Conservation (phyloP, 345 rosid species). For the Carallia pectinifolia region DNA sequence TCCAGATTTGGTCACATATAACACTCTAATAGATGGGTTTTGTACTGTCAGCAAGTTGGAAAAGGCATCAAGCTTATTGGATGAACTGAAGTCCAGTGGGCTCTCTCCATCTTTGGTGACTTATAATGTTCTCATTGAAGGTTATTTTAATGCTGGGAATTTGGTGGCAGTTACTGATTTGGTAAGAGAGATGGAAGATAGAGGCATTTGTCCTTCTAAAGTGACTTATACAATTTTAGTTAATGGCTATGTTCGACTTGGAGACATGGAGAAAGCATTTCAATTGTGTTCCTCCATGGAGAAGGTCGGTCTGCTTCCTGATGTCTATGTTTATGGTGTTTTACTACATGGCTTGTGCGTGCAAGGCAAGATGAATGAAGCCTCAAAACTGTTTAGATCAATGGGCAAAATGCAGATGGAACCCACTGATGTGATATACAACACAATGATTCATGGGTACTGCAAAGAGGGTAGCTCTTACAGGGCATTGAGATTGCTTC, state of each 20-base stretch:
- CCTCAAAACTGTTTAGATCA: slow-evolving; percentile 51
- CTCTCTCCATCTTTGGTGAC: slow-evolving; percentile 57
- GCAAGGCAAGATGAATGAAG: slow-evolving; percentile 69
- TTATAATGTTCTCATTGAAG: slow-evolving; percentile 52
- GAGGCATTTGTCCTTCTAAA: slow-evolving; percentile 63
- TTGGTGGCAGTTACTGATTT: slow-evolving; percentile 38
- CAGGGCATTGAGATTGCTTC: slow-evolving; percentile 57
- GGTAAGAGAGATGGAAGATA: slow-evolving; percentile 75
- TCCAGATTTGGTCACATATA: slow-evolving; percentile 61
- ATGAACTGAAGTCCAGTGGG: slow-evolving; percentile 55
- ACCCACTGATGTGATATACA: slow-evolving; percentile 62
- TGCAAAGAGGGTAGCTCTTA: slow-evolving; percentile 67
- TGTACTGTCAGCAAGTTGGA: slow-evolving; percentile 41
- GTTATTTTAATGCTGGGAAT: slow-evolving; percentile 52
- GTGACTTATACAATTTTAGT: slow-evolving; percentile 69
- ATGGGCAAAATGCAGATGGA: slow-evolving; percentile 46
- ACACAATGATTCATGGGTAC: slow-evolving; percentile 71
- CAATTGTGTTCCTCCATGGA: slow-evolving; percentile 50
- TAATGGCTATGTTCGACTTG: slow-evolving; percentile 43
- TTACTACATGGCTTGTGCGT: slow-evolving; percentile 66
- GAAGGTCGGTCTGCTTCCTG: slow-evolving; percentile 57
- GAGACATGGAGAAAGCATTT: slow-evolving; percentile 59
- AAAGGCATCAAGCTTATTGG: slow-evolving; percentile 49
- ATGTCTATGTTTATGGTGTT: slow-evolving; percentile 57
- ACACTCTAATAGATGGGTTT: slow-evolving; percentile 61